Base-by-base conservation (phyloP, 2,329 filamentous ascomycete genomes). In the Triangularia setosa region DNA sequence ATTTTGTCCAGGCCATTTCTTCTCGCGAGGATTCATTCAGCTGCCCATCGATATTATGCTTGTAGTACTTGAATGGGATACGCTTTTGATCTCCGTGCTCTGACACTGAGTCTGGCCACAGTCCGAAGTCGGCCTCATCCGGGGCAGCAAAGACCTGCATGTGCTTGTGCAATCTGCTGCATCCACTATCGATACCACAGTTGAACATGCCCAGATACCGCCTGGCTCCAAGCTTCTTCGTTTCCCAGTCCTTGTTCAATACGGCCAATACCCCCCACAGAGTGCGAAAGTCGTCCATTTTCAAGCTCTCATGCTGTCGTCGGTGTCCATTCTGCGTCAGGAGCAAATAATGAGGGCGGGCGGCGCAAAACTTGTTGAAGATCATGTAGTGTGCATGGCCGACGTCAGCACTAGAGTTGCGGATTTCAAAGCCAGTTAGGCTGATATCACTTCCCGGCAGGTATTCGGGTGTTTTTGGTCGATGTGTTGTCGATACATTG, bases 331-430 rank as follows among this genome's bases (percentile, higher is more conserved):
- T 77, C 3, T 72, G 64, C 2, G 81, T 82, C 60, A 83, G 69
- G 21, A 83, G 73, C n/a, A 83, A 72, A 3, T 80, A 71, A 67
- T 83, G 81, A 2, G 81, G 80, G 9, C 78, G 71, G 65, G 79
- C 79, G n/a, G 79, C 78, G 65, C 76, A 79, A 66, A 81, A 83
- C 62, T 80, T 77, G 70, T 84, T 84, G 62, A 80, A 71, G 1
- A 77, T 73, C 8, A 84, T 72, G 24, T 78, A 70, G 62, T 84
- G 81, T 0, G 79, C 78, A 11, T 18, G 62, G 27, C 76, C 78
- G 14, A 81, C 68, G n/a, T 72, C 70, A 0, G 71, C 70, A 55
- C 11, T 27, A n/a, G 40, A 48, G 18, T 48, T 48, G 40, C 40
- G 40, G 16, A 83, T 69, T 16, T 79, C 75, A 30, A 80, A 75